Evolutionary conservation across 2,329 filamentous ascomycete species (phyloP).

Genomic region (Pseudocercospora musae): DNA sequence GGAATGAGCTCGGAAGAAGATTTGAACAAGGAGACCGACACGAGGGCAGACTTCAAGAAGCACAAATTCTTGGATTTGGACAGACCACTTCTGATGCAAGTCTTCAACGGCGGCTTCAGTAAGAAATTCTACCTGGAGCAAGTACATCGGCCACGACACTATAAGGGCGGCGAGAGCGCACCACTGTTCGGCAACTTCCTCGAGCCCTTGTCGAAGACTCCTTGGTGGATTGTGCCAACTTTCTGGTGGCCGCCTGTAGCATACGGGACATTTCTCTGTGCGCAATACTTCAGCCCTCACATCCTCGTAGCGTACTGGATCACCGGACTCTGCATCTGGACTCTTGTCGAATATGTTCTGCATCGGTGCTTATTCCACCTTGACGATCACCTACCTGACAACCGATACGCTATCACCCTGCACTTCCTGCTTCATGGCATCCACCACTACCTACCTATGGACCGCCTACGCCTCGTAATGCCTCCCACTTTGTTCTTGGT

Average conservation of each 20-base stretch:
- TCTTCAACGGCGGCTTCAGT: slow-evolving; percentile 82
- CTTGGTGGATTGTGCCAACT: slow-evolving; percentile 85
- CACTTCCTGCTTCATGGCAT: slow-evolving; percentile 96
- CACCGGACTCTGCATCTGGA: slow-evolving; percentile 77
- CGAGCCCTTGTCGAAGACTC: slow-evolving; percentile 92
- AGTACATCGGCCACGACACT: slow-evolving; percentile 91
- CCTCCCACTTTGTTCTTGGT: slow-evolving; percentile 81
- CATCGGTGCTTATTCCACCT: slow-evolving; percentile 93
- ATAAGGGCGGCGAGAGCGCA: slow-evolving; percentile 87
- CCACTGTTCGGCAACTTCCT: slow-evolving; percentile 96
- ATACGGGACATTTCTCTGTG: slow-evolving; percentile 68
- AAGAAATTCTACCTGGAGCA: slow-evolving; percentile 98
- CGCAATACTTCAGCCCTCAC: slow-evolving; percentile 55
- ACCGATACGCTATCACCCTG: slow-evolving; percentile 76
- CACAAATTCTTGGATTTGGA: slow-evolving; percentile 93
- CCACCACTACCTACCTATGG: slow-evolving; percentile 99
- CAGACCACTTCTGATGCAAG: slow-evolving; percentile 78
- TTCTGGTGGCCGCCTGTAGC: slow-evolving; percentile 79
- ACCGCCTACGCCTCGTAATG: slow-evolving; percentile 95
- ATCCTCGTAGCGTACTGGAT: slow-evolving; percentile 59
- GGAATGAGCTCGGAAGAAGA: slow-evolving; percentile 90
- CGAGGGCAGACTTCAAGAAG: slow-evolving; percentile 70
- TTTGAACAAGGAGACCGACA: slow-evolving; percentile 79
- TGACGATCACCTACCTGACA: slow-evolving; percentile 89
- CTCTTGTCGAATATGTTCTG: slow-evolving; percentile 80